A percentile compares a stretch with the other conserved stretches of the same genome.
Conservation (phyloP, 345 rosid species). For the Brassica cretica region DNA sequence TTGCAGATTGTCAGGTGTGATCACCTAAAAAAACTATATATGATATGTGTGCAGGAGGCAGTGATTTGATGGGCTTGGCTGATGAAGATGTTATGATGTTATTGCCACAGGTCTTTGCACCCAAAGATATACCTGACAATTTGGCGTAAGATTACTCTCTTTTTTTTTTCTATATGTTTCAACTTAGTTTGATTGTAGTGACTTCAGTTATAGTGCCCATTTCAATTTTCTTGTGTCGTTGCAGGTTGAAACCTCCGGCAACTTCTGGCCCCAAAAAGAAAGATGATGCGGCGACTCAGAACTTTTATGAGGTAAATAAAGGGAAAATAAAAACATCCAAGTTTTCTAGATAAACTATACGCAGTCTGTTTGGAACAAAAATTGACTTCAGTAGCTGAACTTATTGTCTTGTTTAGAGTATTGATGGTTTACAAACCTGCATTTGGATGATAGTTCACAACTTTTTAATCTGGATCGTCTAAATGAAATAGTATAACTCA, state of each 20-base stretch:
- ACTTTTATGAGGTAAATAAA: slow-evolving; percentile 57
- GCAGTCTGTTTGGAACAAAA: slow-evolving; percentile 16
- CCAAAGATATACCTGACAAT: slow-evolving; percentile 74
- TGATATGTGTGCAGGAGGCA: slow-evolving; percentile 45
- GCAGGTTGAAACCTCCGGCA: slow-evolving; percentile 76
- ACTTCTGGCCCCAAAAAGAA: slow-evolving; percentile 58
- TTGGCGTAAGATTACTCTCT: slow-evolving; percentile 58
- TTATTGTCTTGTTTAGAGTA: background rate
- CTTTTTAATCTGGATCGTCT: background rate
- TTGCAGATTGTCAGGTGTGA: background rate
- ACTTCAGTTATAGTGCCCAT: background rate
- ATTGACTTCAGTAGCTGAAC: background rate
- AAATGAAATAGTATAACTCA: slow-evolving; percentile 9
- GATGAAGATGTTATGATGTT: slow-evolving; percentile 83
- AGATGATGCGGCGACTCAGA: slow-evolving; percentile 51
- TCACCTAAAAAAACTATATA: background rate
- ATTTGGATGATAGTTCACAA: background rate
- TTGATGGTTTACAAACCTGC: too few species aligned
- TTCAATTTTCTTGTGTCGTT: slow-evolving; percentile 8
- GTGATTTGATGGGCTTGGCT: slow-evolving; percentile 63
- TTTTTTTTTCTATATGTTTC: slow-evolving; percentile 13
- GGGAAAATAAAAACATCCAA: background rate
- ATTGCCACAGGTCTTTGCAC: slow-evolving; percentile 77
- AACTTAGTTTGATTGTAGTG: background rate
- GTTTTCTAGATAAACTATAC: background rate